Conservation (phyloP, 2,329 filamentous ascomycete genomes). For the Sporothrix sp. region DNA sequence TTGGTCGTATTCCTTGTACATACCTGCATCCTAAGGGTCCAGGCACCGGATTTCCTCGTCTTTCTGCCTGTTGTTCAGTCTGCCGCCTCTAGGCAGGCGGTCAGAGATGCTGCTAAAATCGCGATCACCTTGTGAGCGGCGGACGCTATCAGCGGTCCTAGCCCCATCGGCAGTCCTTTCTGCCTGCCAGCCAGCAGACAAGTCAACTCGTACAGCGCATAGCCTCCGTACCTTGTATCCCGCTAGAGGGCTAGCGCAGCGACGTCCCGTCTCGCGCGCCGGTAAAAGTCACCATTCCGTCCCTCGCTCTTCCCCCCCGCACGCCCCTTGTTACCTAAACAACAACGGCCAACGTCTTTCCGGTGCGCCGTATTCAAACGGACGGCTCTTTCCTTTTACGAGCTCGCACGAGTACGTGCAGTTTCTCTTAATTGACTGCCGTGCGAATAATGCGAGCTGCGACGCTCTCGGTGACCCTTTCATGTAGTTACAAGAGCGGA, state of each 20-base stretch:
- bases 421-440: too few relatives aligned
- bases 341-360: too few relatives aligned
- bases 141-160: too few relatives aligned
- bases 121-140: too few relatives aligned
- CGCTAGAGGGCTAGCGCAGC: constrained; percentile 7
- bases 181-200: neutral
- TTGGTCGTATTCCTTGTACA: too few relatives aligned
- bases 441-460: neutral
- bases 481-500: constrained; percentile 1
- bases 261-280: constrained; percentile 8
- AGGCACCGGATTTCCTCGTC: too few relatives aligned
- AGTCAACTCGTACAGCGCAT: neutral
- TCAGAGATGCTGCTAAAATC: too few relatives aligned
- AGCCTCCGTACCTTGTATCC: constrained; percentile 3
- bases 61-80: too few relatives aligned
- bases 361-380: too few relatives aligned
- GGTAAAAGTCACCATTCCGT: neutral
- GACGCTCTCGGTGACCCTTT: neutral
- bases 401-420: too few relatives aligned
- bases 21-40: too few relatives aligned
- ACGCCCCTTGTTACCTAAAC: neutral
- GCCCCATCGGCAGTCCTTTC: constrained; percentile 7
- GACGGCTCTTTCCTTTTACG: neutral
- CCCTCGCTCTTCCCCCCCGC: neutral
- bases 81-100: too few relatives aligned